Base-by-base conservation (phyloP, 2,329 filamentous ascomycete genomes). In the Claviceps capensis region DNA sequence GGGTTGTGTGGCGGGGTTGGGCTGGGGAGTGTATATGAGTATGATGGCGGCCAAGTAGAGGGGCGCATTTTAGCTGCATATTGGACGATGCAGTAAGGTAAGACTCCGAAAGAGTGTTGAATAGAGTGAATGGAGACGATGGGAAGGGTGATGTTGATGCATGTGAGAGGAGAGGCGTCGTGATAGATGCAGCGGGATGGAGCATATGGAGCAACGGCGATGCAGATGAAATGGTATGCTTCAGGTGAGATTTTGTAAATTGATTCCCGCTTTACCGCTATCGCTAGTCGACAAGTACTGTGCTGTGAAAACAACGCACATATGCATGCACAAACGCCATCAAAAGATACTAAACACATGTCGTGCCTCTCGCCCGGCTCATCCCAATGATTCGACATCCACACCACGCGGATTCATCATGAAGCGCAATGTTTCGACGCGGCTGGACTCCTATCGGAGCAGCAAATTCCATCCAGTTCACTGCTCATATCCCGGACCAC, bases 21-120 rank as follows among this genome's bases (percentile, higher is more conserved):
- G 72, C 14, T 91, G 86, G 86, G 82, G 83, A 0, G 73, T 89
- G 43, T 90, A 86, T 64, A 71, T 90, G 67, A 88, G 84, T 62
- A 68, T 89, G 60, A 67, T 80, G 56, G 75, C 74, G 17, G 62
- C 65, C 40, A 45, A 22, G 42, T 45, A 49, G 48, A 3, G 9
- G 16, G 13, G 19, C 11, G 9, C 16, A 34, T 34, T 11, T 34
- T 19, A 8, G 30, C 45, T 17, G 5, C 45, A 47, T 19, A 11
- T 11, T 19, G 5, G 7, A 43, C 19, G 7, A 47, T 47, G 11
- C 5, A 17, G 17, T 34, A 9, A 47, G 22, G 17, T 34, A 9
- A 47, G 22, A 22, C 22, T 4, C 22, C 22, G 22, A 22, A 22
- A 22, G 17, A 37, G 5, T 17, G 30, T 23, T 23, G 46, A 4